A percentile compares a stretch with the other conserved stretches of the same genome.
Conservation (phyloP, 2,329 filamentous ascomycete species). For the Microdochium paspali region DNA sequence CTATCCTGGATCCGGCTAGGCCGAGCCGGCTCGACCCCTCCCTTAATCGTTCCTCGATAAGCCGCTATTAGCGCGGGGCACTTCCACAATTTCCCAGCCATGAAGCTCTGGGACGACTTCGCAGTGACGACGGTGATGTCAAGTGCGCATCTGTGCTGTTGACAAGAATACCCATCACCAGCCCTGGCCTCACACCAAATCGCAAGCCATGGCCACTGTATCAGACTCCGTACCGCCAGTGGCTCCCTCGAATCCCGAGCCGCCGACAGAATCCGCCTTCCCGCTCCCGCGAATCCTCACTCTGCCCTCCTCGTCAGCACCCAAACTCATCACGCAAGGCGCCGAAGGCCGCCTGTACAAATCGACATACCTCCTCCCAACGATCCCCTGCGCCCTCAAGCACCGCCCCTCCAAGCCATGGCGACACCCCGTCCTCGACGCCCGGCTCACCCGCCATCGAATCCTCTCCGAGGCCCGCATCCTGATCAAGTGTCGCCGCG, state of each 20-base stretch:
- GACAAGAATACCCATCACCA: background rate
- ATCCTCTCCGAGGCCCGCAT: slow-evolving; percentile 85
- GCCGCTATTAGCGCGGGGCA: background rate
- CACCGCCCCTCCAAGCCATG: slow-evolving; percentile 87
- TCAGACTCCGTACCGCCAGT: slow-evolving; percentile 4
- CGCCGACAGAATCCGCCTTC: slow-evolving; percentile 19
- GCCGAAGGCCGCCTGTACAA: slow-evolving; percentile 92
- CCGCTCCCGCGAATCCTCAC: slow-evolving; percentile 57
- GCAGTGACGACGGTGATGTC: background rate
- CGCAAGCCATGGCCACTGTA: slow-evolving; percentile 7
- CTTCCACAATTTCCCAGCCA: background rate
- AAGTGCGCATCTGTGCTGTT: too few species aligned
- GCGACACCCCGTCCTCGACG: slow-evolving; percentile 82
- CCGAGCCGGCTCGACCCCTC: background rate
- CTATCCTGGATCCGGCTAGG: background rate
- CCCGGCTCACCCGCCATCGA: slow-evolving; percentile 75
- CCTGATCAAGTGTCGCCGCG: slow-evolving; percentile 65
- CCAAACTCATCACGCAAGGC: slow-evolving; percentile 77
- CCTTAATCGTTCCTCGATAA: background rate
- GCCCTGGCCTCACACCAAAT: background rate
- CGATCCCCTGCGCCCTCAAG: slow-evolving; percentile 71
- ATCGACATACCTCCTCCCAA: slow-evolving; percentile 65
- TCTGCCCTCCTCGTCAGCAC: slow-evolving; percentile 47
- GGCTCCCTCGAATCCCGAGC: slow-evolving; percentile 4
- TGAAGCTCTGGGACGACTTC: background rate